Conservation (phyloP, 495 filamentous ascomycete species). For the Pyronema omphalodes region DNA sequence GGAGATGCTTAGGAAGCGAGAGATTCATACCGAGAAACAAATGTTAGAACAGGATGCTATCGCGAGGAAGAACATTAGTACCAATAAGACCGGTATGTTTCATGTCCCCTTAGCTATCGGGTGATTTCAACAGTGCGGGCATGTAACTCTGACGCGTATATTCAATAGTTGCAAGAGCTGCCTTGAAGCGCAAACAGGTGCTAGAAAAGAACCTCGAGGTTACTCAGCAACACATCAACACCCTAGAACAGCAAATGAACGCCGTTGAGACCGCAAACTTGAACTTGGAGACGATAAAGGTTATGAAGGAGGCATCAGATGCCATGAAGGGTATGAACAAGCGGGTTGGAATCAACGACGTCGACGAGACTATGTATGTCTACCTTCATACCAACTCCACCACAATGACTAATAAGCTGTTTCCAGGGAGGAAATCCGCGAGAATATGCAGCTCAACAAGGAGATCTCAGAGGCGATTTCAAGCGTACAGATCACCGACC, state of each 20-base stretch:
- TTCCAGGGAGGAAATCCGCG: slow-evolving; percentile 71
- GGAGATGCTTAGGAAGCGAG: slow-evolving; percentile 93
- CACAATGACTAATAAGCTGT: neutral
- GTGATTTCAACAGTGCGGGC: neutral
- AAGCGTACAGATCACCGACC: slow-evolving; percentile 45
- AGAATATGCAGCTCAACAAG: slow-evolving; percentile 80
- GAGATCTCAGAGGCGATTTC: slow-evolving; percentile 80
- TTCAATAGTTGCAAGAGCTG: slow-evolving; percentile 60
- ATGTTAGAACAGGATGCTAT: slow-evolving; percentile 84
- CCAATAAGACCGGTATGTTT: slow-evolving; percentile 37
- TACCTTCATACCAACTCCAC: neutral
- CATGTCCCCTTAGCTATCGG: neutral
- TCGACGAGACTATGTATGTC: slow-evolving; percentile 86
- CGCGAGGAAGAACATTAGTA: slow-evolving; percentile 73
- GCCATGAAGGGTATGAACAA: slow-evolving; percentile 89
- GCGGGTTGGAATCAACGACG: slow-evolving; percentile 75
- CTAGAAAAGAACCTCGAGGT: slow-evolving; percentile 81
- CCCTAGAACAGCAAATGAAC: slow-evolving; percentile 88
- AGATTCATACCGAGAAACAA: slow-evolving; percentile 74
- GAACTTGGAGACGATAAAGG: slow-evolving; percentile 85
- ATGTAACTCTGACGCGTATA: neutral
- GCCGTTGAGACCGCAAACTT: slow-evolving; percentile 96
- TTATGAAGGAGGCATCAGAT: slow-evolving; percentile 66
- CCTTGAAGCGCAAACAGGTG: slow-evolving; percentile 86
- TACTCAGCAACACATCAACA: slow-evolving; percentile 71